Conservation (phyloP, 2,329 filamentous ascomycete species). For the Gremmenia infestans region DNA sequence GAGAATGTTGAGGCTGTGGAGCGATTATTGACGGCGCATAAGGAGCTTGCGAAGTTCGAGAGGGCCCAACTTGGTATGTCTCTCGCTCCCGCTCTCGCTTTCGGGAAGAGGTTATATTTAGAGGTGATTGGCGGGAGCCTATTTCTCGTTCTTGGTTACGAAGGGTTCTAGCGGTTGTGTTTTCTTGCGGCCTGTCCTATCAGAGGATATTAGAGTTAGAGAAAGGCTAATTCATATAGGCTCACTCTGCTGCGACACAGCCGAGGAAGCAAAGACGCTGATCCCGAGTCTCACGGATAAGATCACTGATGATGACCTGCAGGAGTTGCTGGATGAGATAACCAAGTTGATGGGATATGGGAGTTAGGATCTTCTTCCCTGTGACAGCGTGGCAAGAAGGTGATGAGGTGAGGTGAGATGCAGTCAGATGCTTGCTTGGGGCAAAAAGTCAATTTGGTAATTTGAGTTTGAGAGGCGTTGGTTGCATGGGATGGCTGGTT, state of each 20-base stretch:
- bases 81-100: not conserved
- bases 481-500: not conserved
- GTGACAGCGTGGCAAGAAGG: too few relatives aligned
- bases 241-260: slow-evolving; percentile 84
- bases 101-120: not conserved
- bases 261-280: slow-evolving; percentile 93
- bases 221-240: slow-evolving; percentile 46
- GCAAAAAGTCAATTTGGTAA: not conserved
- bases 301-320: slow-evolving; percentile 82
- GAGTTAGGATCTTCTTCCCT: not conserved
- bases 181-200: too few relatives aligned
- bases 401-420: not conserved
- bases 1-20: slow-evolving; percentile 95
- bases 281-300: slow-evolving; percentile 88
- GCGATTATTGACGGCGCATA: slow-evolving; percentile 72
- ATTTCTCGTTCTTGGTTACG: not conserved
- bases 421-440: not conserved
- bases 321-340: slow-evolving; percentile 86
- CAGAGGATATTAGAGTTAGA: too few relatives aligned
- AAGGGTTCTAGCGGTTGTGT: not conserved
- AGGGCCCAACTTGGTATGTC: slow-evolving; percentile 78
- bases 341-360: slow-evolving; percentile 58
- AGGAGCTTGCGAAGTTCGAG: slow-evolving; percentile 85
- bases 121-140: not conserved
- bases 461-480: slow-evolving; percentile 1